Evolutionary conservation across 1,139 yeast genomes (phyloP), one percentile per base, ranked within the genome.

Genomic region (Lizanozyma gosingica): DNA sequence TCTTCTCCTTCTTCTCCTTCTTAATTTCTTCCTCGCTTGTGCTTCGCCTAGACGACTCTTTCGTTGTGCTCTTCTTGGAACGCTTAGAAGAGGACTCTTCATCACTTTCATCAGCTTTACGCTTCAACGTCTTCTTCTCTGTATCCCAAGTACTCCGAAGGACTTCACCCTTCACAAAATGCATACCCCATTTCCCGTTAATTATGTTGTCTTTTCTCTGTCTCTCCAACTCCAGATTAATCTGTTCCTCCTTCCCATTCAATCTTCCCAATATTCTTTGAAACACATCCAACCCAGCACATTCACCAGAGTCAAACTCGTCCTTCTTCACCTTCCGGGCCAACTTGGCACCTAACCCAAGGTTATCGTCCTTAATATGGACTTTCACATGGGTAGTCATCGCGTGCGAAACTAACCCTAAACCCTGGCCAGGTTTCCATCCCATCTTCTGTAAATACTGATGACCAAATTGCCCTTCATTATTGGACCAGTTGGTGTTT

Each of bases 401-500:
- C 35, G 80, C 79, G 61, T 70, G 82, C 44, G 73, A 73, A 22
- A 71, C 80, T 47, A 77, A 57, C 2, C 98, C 98, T 17, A 92
- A 71, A 3, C 98, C 97, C 47, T 71, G 65, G 11, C 98, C 98
- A 1, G 95, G 94, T 41, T 68, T 71, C 98, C 98, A 92, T 11
- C 98, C 98, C 57, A 81, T 67, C 51, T 78, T 80, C 46, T 80
- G 78, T 43, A 92, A 60, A 58, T 88, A 88, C 53, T 83, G 78
- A 57, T 85, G 96, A 1, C 98, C 98, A 55, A 92, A 92, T 43
- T 96, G 65, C 6, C 71, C 67, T 0, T 84, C 83, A 52, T 92
- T 80, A 56, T 88, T 87, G 32, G 97, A 84, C 99, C 99, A 92
- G 49, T 79, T 76, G 3, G 96, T 88, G 55, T 92, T 92, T 53